phyloP scores from a whole-genome alignment of 192 early-diverging fungal genomes.

The Umbelopsis vinacea region DNA sequence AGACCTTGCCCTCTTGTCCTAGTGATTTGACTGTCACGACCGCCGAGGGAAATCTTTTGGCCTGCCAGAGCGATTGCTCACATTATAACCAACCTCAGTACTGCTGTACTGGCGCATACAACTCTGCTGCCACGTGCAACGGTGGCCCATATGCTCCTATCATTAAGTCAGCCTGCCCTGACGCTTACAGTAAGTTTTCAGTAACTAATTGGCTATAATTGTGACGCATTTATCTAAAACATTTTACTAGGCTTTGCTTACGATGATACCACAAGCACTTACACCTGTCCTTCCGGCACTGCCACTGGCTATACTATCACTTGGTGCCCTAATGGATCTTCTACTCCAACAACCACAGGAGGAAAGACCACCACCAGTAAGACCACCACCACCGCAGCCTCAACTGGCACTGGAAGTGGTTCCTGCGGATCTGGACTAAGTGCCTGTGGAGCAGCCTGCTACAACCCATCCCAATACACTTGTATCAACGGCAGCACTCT shows the following conservation, averaged over 20 bases:
- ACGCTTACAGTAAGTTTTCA: conserved; percentile 25
- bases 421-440: conserved; percentile 1
- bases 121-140: conserved; percentile 19
- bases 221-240: neutral
- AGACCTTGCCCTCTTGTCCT: conserved; percentile 29
- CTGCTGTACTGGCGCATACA: conserved; percentile 33
- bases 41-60: conserved; percentile 1
- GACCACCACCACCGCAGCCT: neutral
- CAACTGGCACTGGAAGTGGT: neutral
- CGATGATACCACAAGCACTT: conserved; percentile 33
- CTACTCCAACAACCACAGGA: neutral
- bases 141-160: conserved; percentile 19
- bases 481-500: conserved; percentile 11
- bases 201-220: neutral
- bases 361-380: neutral
- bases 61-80: conserved; percentile 36
- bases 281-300: conserved; percentile 19
- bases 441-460: conserved; percentile 19
- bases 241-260: conserved; percentile 27
- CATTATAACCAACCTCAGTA: conserved; percentile 21
- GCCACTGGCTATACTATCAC: conserved; percentile 28
- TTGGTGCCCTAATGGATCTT: conserved; percentile 26
- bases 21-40: conserved; percentile 18
- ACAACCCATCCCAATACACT: conserved; percentile 13
- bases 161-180: conserved; percentile 34